phyloP scores from a whole-genome alignment of 352 stramenopile genomes.

The Discostella stelligera region DNA sequence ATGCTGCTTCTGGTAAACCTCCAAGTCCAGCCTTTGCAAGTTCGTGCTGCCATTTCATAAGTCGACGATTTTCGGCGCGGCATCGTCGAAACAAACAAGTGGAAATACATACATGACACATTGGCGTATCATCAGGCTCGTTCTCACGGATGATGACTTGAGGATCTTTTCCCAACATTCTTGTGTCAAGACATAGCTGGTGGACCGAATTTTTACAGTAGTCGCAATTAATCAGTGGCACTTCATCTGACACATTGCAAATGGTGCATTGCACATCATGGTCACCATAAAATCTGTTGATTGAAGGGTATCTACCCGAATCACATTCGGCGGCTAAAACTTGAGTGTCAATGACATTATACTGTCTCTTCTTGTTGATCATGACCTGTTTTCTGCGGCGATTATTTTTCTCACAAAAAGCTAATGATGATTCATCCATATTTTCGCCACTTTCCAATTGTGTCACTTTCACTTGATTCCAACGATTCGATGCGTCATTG shows the following conservation, averaged over 20 bases:
- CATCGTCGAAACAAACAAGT: slow-evolving; percentile 46
- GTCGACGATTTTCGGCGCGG: slow-evolving; percentile 63
- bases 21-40: slow-evolving; percentile 42
- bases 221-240: slow-evolving; percentile 59
- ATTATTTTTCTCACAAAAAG: slow-evolving; percentile 2
- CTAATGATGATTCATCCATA: neutral
- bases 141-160: slow-evolving; percentile 59
- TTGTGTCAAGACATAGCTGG: slow-evolving; percentile 59
- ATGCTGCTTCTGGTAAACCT: slow-evolving; percentile 36
- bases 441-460: slow-evolving; percentile 8
- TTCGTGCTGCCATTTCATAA: slow-evolving; percentile 55
- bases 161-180: slow-evolving; percentile 45
- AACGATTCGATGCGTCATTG: neutral
- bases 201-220: slow-evolving; percentile 73
- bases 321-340: slow-evolving; percentile 69
- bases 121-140: slow-evolving; percentile 70
- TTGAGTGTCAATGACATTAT: slow-evolving; percentile 63
- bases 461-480: neutral
- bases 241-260: slow-evolving; percentile 46
- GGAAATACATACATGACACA: slow-evolving; percentile 72
- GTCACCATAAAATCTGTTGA: slow-evolving; percentile 57
- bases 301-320: slow-evolving; percentile 66
- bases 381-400: slow-evolving; percentile 27
- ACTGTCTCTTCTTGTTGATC: slow-evolving; percentile 10
- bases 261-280: slow-evolving; percentile 53